Evolutionary conservation across 2,329 filamentous ascomycete species (phyloP).

Genomic region (Dactylonectria estremocensis): DNA sequence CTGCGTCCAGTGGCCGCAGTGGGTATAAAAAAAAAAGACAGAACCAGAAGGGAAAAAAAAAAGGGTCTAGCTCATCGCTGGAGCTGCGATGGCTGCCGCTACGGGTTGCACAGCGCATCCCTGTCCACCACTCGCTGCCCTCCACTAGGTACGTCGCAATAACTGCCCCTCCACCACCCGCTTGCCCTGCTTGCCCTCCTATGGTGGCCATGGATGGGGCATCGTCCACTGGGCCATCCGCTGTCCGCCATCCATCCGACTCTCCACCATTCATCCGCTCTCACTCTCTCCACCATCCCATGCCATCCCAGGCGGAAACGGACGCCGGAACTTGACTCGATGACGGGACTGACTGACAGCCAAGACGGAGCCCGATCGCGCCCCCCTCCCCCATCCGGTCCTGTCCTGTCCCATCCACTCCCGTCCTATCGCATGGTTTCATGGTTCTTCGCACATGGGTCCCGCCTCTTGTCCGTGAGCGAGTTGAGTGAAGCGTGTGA

Average conservation of each 20-base stretch:
- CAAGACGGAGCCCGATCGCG: conserved; percentile 22
- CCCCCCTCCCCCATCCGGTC: conserved; percentile 5
- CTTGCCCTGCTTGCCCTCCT: too few relatives aligned
- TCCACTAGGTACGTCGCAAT: too few relatives aligned
- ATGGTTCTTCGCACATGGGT: conserved; percentile 26
- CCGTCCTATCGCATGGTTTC: conserved; percentile 30
- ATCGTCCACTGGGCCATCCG: background rate
- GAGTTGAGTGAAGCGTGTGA: conserved; percentile 24
- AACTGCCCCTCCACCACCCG: background rate
- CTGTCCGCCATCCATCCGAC: background rate
- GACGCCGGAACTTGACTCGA: conserved; percentile 5
- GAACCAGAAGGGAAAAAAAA: background rate
- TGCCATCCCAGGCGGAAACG: conserved; percentile 22
- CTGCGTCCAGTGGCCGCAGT: background rate
- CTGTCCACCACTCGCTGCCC: background rate
- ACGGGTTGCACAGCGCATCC: conserved; percentile 7
- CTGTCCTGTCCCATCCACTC: conserved; percentile 12
- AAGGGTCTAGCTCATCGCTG: background rate
- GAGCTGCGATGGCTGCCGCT: conserved; percentile 2
- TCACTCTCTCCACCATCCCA: too few relatives aligned
- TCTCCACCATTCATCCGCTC: conserved; percentile 29
- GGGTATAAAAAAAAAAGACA: too few relatives aligned
- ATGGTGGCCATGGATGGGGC: background rate
- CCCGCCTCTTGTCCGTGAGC: conserved; percentile 17
- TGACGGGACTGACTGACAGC: conserved; percentile 18